Percentiles rank a stretch among this genome's conserved stretches.
phyloP scores from a whole-genome alignment of 2,329 filamentous ascomycete species.

The Byssoonygena ceratinophila region DNA sequence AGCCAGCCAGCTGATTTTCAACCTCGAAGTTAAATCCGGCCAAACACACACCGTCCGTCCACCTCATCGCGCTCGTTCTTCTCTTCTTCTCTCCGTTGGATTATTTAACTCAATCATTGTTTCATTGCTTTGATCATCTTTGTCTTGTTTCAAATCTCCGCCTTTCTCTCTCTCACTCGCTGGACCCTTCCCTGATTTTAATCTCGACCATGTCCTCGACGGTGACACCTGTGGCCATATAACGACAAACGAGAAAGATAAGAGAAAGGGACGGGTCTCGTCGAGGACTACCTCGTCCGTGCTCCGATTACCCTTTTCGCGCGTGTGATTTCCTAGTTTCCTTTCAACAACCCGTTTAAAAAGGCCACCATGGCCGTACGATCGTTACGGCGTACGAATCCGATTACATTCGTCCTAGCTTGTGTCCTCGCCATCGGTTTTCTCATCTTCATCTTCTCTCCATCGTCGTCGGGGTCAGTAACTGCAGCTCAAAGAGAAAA shows the following conservation, averaged over 20 bases:
- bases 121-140: neutral
- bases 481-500: slow-evolving; percentile 43
- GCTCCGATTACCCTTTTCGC: neutral
- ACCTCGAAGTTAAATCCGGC: neutral
- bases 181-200: neutral
- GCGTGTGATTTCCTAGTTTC: neutral
- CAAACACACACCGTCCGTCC: neutral
- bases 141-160: neutral
- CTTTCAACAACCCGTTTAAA: neutral
- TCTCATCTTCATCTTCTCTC: slow-evolving; percentile 52
- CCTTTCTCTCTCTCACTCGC: neutral
- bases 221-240: slow-evolving; percentile 3
- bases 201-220: slow-evolving; percentile 6
- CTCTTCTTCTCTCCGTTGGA: neutral
- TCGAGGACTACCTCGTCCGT: slow-evolving; percentile 1
- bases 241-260: slow-evolving; percentile 6
- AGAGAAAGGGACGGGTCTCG: neutral
- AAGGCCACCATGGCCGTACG: slow-evolving; percentile 47
- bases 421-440: slow-evolving; percentile 61
- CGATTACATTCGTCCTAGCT: slow-evolving; percentile 63
- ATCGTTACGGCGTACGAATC: slow-evolving; percentile 66
- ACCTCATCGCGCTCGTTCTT: no score
- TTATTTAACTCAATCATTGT: neutral
- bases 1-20: neutral
- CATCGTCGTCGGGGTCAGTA: slow-evolving; percentile 45